phyloP scores from a whole-genome alignment of 805 yeast genomes.

The Lipomyces sp. region DNA sequence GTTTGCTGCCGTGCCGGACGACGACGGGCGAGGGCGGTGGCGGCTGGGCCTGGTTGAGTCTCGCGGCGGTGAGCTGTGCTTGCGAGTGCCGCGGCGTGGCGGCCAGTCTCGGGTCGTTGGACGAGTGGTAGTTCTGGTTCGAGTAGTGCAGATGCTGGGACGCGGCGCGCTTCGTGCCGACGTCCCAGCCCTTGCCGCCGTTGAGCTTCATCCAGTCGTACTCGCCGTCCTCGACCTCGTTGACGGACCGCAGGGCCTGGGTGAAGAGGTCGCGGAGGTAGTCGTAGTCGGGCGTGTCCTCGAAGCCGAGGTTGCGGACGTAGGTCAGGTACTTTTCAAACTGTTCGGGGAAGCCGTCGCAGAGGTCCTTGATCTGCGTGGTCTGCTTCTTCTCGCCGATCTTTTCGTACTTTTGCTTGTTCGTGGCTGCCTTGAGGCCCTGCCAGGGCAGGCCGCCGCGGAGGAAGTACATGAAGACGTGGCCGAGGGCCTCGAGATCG shows the following conservation, averaged over 20 bases:
- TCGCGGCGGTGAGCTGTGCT: conserved; percentile 36
- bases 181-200: conserved; percentile 95
- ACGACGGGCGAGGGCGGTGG: conserved; percentile 39
- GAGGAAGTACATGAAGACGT: conserved; percentile 90
- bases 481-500: conserved; percentile 94
- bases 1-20: conserved; percentile 37
- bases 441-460: conserved; percentile 98
- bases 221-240: conserved; percentile 75
- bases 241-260: conserved; percentile 69
- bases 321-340: conserved; percentile 87
- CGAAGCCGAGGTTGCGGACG: conserved; percentile 86
- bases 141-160: conserved; percentile 29
- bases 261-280: conserved; percentile 75
- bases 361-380: conserved; percentile 79
- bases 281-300: conserved; percentile 92
- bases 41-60: conserved; percentile 45
- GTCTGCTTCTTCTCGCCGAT: conserved; percentile 94
- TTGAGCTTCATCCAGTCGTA: conserved; percentile 98
- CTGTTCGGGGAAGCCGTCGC: conserved; percentile 87
- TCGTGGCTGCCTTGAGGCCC: conserved; percentile 96
- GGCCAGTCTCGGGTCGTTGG: conserved; percentile 27
- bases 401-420: conserved; percentile 95
- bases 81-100: conserved; percentile 30
- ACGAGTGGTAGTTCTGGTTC: conserved; percentile 29
- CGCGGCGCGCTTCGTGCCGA: conserved; percentile 41